These are phyloP conservation scores for Omphalotus guepiniiformis DNA, from an alignment of 768 basidiomycete species.

Conservation along the genomic window DNA sequence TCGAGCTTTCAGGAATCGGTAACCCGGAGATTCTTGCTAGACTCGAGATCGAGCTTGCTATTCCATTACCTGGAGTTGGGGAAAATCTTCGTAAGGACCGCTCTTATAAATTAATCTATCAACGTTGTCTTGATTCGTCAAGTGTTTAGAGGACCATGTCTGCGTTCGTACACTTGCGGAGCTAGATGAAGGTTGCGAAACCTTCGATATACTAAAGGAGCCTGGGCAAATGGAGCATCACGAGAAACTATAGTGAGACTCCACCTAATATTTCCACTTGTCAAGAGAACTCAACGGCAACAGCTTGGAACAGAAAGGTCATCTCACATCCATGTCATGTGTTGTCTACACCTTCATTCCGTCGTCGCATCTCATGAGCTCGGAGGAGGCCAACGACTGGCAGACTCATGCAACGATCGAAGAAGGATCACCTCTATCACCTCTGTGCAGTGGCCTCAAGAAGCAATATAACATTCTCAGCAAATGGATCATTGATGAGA, in stretches of 20 bases:
- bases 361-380: conserved; percentile 1
- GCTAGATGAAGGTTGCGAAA: conserved; percentile 22
- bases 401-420: conserved; percentile 27
- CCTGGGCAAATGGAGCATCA: conserved; percentile 3
- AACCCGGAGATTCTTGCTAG: conserved; percentile 21
- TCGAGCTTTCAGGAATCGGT: conserved; percentile 51
- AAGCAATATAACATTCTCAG: conserved; percentile 8
- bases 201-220: conserved; percentile 15
- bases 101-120: background rate
- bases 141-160: conserved; percentile 25
- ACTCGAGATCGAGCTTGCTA: conserved; percentile 21
- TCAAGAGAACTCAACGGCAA: background rate
- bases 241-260: conserved; percentile 11
- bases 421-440: conserved; percentile 31
- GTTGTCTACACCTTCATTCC: conserved; percentile 2
- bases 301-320: conserved; percentile 11
- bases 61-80: conserved; percentile 39
- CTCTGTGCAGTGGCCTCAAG: conserved; percentile 9
- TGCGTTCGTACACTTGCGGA: conserved; percentile 12
- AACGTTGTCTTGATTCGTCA: background rate
- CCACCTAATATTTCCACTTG: background rate
- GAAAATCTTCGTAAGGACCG: conserved; percentile 26
- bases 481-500: conserved; percentile 10
- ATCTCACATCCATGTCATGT: conserved; percentile 9
- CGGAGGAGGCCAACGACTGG: background rate